These are phyloP conservation scores for Rosellinia necatrix DNA, from an alignment of 2,329 filamentous ascomycete species.

Conservation along the genomic window DNA sequence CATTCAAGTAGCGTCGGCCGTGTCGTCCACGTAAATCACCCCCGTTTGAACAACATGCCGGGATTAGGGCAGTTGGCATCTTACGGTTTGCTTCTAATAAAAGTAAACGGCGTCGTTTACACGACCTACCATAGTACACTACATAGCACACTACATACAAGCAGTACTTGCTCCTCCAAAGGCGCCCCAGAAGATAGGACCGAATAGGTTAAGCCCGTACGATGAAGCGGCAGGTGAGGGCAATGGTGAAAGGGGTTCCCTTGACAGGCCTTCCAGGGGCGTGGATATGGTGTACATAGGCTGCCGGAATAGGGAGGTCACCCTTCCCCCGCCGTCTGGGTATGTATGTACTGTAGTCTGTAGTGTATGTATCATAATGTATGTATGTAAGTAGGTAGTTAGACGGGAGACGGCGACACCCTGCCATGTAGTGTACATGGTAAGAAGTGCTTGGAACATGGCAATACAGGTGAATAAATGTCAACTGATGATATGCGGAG, in stretches of 20 bases:
- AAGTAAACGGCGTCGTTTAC: no score
- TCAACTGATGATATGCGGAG: background rate
- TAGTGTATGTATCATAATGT: no score
- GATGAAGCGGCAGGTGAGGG: background rate
- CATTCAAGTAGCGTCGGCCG: no score
- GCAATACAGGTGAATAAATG: no score
- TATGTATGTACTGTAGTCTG: background rate
- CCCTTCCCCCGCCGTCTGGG: background rate
- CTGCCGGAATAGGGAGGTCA: slow-evolving; percentile 1
- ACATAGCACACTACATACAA: no score
- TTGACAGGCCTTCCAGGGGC: no score
- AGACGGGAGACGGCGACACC: no score
- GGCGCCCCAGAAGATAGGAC: background rate
- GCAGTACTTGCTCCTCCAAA: background rate
- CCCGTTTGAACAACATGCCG: background rate
- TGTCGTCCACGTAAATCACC: slow-evolving; percentile 3
- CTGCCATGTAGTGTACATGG: no score
- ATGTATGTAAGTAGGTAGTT: no score
- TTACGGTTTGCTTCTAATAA: no score
- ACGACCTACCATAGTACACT: no score
- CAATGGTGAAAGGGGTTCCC: no score
- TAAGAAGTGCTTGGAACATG: slow-evolving; percentile 3
- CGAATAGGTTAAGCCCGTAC: background rate
- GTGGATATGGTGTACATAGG: background rate
- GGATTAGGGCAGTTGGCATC: background rate